phyloP scores from a whole-genome alignment of 2,329 filamentous ascomycete species.

The Pseudogymnoascus sp. region DNA sequence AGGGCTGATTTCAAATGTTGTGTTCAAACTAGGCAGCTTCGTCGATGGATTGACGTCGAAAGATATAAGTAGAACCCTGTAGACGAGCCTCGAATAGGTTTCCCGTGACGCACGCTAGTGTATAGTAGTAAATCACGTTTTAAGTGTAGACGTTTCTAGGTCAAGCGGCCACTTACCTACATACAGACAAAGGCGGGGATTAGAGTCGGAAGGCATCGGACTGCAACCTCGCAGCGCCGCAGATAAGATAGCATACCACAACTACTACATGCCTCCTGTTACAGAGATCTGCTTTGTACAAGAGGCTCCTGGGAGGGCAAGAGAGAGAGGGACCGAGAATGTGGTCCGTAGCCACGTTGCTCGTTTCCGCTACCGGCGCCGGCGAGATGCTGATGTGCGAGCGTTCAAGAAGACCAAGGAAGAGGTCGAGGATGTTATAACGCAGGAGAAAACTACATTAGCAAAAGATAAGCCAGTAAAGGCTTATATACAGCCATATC shows the following conservation, averaged over 20 bases:
- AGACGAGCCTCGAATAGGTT: no score
- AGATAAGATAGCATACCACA: background rate
- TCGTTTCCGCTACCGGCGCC: background rate
- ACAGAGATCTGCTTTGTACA: background rate
- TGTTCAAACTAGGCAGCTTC: no score
- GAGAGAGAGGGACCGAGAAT: background rate
- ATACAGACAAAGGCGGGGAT: background rate
- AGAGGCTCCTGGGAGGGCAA: background rate
- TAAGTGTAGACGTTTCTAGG: no score
- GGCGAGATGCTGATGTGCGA: background rate
- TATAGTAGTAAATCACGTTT: no score
- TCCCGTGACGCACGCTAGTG: no score
- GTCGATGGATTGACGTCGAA: no score
- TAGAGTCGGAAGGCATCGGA: background rate
- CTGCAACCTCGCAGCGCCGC: background rate
- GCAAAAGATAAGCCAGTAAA: background rate
- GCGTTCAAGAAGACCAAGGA: background rate
- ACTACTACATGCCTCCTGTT: background rate
- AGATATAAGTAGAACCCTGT: no score
- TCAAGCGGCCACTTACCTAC: background rate
- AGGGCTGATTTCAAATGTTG: background rate
- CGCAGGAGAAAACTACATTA: background rate
- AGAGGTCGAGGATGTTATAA: background rate
- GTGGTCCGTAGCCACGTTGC: conserved; percentile 4
- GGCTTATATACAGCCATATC: background rate